Evolutionary conservation across 225 moss, liverwort and hornwort genomes (phyloP), one percentile per base, ranked within the genome.

Genomic region (Thuidium tamariscinum): DNA sequence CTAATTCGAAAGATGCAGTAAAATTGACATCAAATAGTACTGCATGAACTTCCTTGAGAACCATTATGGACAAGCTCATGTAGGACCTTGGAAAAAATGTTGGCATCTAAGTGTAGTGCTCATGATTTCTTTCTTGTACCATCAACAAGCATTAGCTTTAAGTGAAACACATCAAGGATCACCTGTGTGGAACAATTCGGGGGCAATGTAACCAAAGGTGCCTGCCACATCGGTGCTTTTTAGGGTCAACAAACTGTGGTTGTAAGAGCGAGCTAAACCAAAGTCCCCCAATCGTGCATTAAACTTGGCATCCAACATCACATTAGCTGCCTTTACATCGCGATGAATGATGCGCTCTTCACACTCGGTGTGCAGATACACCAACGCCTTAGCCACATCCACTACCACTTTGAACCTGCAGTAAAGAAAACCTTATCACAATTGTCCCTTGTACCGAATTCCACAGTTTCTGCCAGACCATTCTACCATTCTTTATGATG

Each of bases 221-320:
- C 85, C 84, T 7, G 70, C 85, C 9, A 85, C 85, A 27, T 84
- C 70, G 14, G 79, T 91, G 29, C 71, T 83, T 42, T 88, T 59
- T 2, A 72, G 79, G 30, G n/a, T 61, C 27, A 85, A 22, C 39
- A 74, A 73, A 49, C 74, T 85, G 0, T 81, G 81, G 15, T 80
- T 63, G 74, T 59, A 89, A 57, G 74, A 59, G 1, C 84, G 29
- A 1, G 52, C 81, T 8, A 85, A 11, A 19, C 84, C 87, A 76
- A 87, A 87, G 23, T 90, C 89, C 2, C 73, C 84, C 36, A 90
- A 51, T 2, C 65, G 37, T 3, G 84, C 90, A 74, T 81, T 90
- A 66, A 86, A 87, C 32, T 84, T 84, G 55, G 46, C 80, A 15
- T 87, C 84, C 30, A 84, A 55, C 84, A 80, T 80, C 62, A 80